These are phyloP conservation scores for Alternaria postmessia DNA, from an alignment of 2,329 filamentous ascomycete genomes.

Conservation along the genomic window DNA sequence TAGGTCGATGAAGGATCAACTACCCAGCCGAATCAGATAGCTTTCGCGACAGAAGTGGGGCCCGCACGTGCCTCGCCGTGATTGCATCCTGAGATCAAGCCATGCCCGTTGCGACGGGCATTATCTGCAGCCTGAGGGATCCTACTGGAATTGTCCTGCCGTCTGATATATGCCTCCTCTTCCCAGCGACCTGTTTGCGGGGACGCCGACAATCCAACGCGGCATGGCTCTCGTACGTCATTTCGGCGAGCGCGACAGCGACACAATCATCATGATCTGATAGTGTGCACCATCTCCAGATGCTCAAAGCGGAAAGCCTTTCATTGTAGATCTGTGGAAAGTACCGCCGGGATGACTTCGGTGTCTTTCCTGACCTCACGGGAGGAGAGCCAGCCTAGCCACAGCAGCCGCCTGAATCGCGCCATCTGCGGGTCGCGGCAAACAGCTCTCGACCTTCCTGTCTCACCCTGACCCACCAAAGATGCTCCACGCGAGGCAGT, in stretches of 20 bases:
- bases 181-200: slow-evolving; percentile 15
- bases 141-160: slow-evolving; percentile 10
- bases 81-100: slow-evolving; percentile 13
- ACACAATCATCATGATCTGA: neutral
- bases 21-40: slow-evolving; percentile 2
- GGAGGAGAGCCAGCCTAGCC: slow-evolving; percentile 6
- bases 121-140: slow-evolving; percentile 16
- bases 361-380: neutral
- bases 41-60: slow-evolving; percentile 1
- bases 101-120: slow-evolving; percentile 17
- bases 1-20: neutral
- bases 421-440: slow-evolving; percentile 20
- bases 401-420: slow-evolving; percentile 13
- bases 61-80: slow-evolving; percentile 13
- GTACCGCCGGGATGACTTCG: slow-evolving; percentile 8
- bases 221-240: slow-evolving; percentile 1
- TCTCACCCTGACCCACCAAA: slow-evolving; percentile 12
- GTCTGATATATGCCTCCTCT: slow-evolving; percentile 11
- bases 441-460: slow-evolving; percentile 13
- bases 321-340: neutral
- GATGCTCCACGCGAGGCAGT: slow-evolving; percentile 12
- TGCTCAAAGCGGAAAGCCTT: neutral
- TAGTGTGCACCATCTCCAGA: slow-evolving; percentile 6
- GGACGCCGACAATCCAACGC: slow-evolving; percentile 7
- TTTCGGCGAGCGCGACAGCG: slow-evolving; percentile 4